Percentiles rank a stretch among this genome's conserved stretches.
phyloP scores from a whole-genome alignment of 768 basidiomycete genomes.

The Pleurotus giganteus region DNA sequence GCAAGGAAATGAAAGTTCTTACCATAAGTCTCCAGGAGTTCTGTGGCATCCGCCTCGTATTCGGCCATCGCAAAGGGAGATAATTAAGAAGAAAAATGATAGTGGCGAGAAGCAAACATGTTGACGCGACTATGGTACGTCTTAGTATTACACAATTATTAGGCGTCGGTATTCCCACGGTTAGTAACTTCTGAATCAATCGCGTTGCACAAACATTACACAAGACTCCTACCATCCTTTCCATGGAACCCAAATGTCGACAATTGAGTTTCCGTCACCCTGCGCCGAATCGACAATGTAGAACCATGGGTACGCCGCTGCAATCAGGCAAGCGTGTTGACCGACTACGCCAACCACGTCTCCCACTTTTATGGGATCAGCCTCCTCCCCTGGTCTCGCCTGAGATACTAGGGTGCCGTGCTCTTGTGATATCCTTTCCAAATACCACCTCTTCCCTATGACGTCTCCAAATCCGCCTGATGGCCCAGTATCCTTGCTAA shows the following conservation, averaged over 20 bases:
- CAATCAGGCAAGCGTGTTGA: conserved; percentile 83
- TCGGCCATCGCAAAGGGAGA: conserved; percentile 52
- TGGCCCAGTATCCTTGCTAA: conserved; percentile 84
- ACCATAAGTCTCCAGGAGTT: conserved; percentile 95
- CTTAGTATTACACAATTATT: too few species aligned
- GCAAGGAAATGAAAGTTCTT: conserved; percentile 17
- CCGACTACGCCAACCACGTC: conserved; percentile 71
- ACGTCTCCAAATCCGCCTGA: conserved; percentile 72
- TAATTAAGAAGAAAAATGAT: conserved; percentile 15
- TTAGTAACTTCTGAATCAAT: neutral
- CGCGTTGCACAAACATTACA: neutral
- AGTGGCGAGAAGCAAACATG: conserved; percentile 3
- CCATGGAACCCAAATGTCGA: conserved; percentile 88
- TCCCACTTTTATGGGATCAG: conserved; percentile 45
- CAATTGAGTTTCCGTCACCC: conserved; percentile 50
- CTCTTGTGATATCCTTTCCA: conserved; percentile 73
- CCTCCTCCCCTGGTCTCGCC: conserved; percentile 19
- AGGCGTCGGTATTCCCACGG: conserved; percentile 8
- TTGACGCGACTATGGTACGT: neutral
- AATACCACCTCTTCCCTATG: conserved; percentile 59
- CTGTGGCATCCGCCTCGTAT: conserved; percentile 81
- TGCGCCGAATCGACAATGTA: conserved; percentile 73
- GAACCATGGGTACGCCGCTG: conserved; percentile 81
- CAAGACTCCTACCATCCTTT: conserved; percentile 70
- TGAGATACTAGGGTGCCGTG: conserved; percentile 66